Conservation (phyloP, 176 grass and related monocot species). For the Areca catechu region DNA sequence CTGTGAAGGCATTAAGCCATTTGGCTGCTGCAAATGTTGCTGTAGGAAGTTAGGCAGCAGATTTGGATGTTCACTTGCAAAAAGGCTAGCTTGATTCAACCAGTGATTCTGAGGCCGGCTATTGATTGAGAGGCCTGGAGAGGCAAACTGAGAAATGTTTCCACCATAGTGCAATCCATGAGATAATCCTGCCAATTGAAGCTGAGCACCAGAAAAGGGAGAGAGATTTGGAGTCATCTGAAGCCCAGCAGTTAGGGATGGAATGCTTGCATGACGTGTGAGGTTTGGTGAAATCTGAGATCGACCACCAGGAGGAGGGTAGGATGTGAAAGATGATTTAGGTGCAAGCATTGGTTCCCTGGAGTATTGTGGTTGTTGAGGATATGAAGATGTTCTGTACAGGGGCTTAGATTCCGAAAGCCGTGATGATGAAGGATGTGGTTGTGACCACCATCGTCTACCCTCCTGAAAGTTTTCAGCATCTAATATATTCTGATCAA, state of each 20-base stretch:
- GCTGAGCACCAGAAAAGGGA: constrained; percentile 3
- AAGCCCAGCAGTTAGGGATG: not conserved
- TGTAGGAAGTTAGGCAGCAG: not conserved
- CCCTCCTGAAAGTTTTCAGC: constrained; percentile 12
- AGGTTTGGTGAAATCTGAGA: not conserved
- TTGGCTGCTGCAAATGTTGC: constrained; percentile 1
- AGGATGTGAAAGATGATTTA: constrained; percentile 17
- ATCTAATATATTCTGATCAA: constrained; percentile 21
- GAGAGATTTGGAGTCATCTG: constrained; percentile 1
- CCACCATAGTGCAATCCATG: constrained; percentile 9
- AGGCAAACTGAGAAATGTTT: constrained; percentile 7
- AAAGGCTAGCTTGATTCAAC: constrained; percentile 6
- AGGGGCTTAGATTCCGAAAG: constrained; percentile 4
- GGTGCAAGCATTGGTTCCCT: constrained; percentile 1
- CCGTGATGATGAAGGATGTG: not conserved
- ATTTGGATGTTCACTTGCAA: not conserved
- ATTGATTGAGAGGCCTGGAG: not conserved
- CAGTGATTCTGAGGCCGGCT: not conserved
- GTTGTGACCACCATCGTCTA: constrained; percentile 17
- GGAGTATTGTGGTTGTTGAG: not conserved
- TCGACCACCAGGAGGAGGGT: constrained; percentile 14
- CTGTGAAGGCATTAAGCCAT: constrained; percentile 2
- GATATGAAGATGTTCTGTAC: constrained; percentile 16
- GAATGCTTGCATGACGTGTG: constrained; percentile 17
- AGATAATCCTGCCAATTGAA: constrained; percentile 7